Base-by-base conservation (phyloP, 2,329 filamentous ascomycete genomes). In the Penicillium frequentans region DNA sequence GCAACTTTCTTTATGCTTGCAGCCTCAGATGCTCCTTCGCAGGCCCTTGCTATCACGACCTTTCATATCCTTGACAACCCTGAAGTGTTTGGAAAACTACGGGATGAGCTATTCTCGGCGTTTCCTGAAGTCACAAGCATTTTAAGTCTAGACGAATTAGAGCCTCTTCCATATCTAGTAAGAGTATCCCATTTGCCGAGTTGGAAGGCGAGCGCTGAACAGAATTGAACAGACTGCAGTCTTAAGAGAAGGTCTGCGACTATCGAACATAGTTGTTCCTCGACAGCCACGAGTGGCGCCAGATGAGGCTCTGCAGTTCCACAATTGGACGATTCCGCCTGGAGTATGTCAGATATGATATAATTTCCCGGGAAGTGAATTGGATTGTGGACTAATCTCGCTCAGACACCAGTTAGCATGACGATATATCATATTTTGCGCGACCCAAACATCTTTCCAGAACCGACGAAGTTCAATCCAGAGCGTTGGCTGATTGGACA, bases 231-330 rank as follows among this genome's bases (percentile, higher is more conserved):
- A 71, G 54, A 66, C 58, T 19, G 67, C 66, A 24, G 62, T 66
- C 24, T 61, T 74, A 27, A 68, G 67, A 52, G 71, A 73, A 56
- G 68, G 67, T 2, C 59, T 73, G 1, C 67, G 70, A 0, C 29
- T 66, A 5, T 60, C 60, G 4, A 50, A 61, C 3, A 29, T 64
- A 1, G 61, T 67, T 11, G 62, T 63, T 3, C 55, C 61, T 5
- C 61, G 65, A 8, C 59, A 65, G n/a, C 62, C 61, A 23, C 65
- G 62, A 5, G 60, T 59, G 5, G 59, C 61, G 14, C 61, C 64
- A 3, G 51, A 66, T 47, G 59, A 66, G 33, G 23, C 31, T 5
- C 45, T 67, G 5, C 35, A 55, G 10, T 61, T 52, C 21, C 37
- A 57, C 3, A 23, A 49, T 9, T 67, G 62, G 64, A 19, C 58